These are phyloP conservation scores for Arthroderma sp. DNA, from an alignment of 2,329 filamentous ascomycete species.

Conservation along the genomic window DNA sequence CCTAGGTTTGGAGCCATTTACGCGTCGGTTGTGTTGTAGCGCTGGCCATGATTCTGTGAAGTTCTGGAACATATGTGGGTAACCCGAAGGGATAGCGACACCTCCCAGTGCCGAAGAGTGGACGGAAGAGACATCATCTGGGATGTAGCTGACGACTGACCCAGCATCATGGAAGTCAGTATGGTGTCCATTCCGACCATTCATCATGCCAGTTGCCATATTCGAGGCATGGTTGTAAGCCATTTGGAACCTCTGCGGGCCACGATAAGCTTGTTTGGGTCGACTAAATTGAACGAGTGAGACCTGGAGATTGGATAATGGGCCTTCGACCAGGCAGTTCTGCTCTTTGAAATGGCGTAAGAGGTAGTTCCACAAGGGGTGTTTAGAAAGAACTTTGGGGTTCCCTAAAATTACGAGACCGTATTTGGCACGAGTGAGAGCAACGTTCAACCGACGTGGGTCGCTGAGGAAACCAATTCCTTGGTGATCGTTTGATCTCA, in stretches of 20 bases:
- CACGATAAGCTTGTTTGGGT: constrained; percentile 82
- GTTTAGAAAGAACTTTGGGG: constrained; percentile 92
- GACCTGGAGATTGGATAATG: constrained; percentile 87
- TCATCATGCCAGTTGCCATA: constrained; percentile 42
- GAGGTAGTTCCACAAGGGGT: constrained; percentile 93
- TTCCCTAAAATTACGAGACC: constrained; percentile 94
- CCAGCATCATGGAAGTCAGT: constrained; percentile 58
- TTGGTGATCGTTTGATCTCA: constrained; percentile 96
- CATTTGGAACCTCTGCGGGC: constrained; percentile 75
- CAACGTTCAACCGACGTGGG: constrained; percentile 91
- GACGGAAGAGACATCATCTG: constrained; percentile 91
- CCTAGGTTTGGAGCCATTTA: constrained; percentile 52
- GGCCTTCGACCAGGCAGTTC: constrained; percentile 90
- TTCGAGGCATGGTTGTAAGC: constrained; percentile 56
- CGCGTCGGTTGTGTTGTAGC: constrained; percentile 55
- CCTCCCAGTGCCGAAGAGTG: constrained; percentile 85
- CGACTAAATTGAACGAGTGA: constrained; percentile 90
- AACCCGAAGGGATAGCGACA: constrained; percentile 66
- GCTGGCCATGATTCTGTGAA: constrained; percentile 87
- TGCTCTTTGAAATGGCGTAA: constrained; percentile 93
- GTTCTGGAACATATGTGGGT: constrained; percentile 88
- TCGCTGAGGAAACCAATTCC: constrained; percentile 98
- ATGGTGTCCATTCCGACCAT: constrained; percentile 34
- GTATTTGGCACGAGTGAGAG: constrained; percentile 91
- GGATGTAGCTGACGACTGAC: constrained; percentile 88